Base-by-base conservation (phyloP, 305 asterid genomes). In the Monarda citriodora region DNA sequence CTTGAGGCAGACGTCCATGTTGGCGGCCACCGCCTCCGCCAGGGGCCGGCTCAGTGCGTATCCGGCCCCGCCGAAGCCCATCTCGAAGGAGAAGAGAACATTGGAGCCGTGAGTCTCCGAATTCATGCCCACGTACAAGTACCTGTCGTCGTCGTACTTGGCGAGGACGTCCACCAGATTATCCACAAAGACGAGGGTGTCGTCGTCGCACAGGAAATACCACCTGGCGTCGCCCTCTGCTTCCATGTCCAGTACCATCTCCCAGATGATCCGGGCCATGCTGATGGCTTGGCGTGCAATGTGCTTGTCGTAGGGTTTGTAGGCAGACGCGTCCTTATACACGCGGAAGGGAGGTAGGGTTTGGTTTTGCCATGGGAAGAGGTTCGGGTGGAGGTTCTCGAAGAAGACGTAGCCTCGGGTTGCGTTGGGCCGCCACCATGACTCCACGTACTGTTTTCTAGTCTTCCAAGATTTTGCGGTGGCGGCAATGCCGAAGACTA, bases 21-120 rank as follows among this genome's bases (percentile, higher is more conserved):
- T 58, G 12, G 64, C 61, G 18, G 82, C 75, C 77, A 83, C 46
- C 41, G 77, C 82, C 53, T 73, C 74, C 7, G 86, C 89, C n/a
- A 79, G 63, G 20, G 89, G 89, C 63, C n/a, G n/a, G n/a, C n/a
- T n/a, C n/a, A n/a, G n/a, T n/a, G n/a, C n/a, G n/a, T n/a, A n/a
- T n/a, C n/a, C n/a, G n/a, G n/a, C n/a, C n/a, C n/a, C n/a, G n/a
- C n/a, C n/a, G n/a, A n/a, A n/a, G n/a, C n/a, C n/a, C n/a, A n/a
- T n/a, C n/a, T n/a, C n/a, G n/a, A n/a, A n/a, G n/a, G n/a, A n/a
- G n/a, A n/a, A n/a, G n/a, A n/a, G n/a, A n/a, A n/a, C n/a, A n/a
- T n/a, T n/a, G n/a, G n/a, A n/a, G n/a, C n/a, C n/a, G n/a, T n/a
- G n/a, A n/a, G n/a, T n/a, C n/a, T n/a, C n/a, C n/a, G n/a, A n/a